These are phyloP conservation scores for Nakaseomyces uthaithaninus DNA, from an alignment of 1,139 yeast species.

Conservation along the genomic window DNA sequence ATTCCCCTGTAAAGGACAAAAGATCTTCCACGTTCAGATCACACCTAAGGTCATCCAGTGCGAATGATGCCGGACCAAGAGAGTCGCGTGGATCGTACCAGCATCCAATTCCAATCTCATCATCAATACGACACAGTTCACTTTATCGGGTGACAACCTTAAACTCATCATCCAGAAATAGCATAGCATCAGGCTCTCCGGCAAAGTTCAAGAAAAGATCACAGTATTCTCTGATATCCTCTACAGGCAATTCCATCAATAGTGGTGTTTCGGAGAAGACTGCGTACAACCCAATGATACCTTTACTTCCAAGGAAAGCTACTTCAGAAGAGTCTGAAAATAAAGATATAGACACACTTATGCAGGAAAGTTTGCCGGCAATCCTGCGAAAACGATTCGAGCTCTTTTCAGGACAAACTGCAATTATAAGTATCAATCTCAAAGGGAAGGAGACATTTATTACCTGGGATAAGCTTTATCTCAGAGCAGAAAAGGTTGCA, in stretches of 20 bases:
- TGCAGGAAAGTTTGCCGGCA: constrained; percentile 55
- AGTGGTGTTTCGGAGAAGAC: constrained; percentile 7
- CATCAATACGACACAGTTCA: constrained; percentile 12
- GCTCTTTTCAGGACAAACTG: constrained; percentile 57
- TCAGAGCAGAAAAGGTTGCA: constrained; percentile 81
- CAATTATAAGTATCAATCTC: constrained; percentile 62
- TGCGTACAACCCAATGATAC: constrained; percentile 39
- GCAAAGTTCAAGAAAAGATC: constrained; percentile 17
- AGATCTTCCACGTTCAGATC: neutral
- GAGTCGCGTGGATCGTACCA: neutral
- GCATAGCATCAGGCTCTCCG: constrained; percentile 10
- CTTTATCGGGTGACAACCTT: constrained; percentile 29
- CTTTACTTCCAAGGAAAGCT: constrained; percentile 51
- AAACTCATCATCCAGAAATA: constrained; percentile 19
- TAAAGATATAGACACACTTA: constrained; percentile 20
- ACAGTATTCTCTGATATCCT: constrained; percentile 12
- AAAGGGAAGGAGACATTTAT: constrained; percentile 77
- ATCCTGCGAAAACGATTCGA: constrained; percentile 68
- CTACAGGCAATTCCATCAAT: constrained; percentile 13
- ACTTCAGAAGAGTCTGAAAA: constrained; percentile 12
- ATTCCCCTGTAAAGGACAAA: neutral
- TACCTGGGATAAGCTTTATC: constrained; percentile 83
- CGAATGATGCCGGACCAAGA: neutral
- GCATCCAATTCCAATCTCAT: neutral
- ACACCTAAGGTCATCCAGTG: neutral